These are phyloP conservation scores for Naematelia encephala DNA, from an alignment of 768 basidiomycete genomes.

Conservation along the genomic window DNA sequence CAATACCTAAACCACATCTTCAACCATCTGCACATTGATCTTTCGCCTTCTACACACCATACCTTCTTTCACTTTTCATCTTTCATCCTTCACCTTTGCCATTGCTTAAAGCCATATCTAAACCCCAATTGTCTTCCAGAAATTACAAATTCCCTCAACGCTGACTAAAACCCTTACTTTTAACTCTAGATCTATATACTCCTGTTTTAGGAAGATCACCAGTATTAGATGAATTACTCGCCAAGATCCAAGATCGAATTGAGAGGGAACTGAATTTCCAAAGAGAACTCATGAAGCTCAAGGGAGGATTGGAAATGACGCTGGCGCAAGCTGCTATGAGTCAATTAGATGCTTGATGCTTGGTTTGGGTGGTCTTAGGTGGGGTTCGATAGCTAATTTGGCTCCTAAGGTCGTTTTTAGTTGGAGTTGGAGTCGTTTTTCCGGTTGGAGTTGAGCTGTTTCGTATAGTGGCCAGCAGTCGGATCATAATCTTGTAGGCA, in stretches of 20 bases:
- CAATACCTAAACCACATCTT: too few species aligned
- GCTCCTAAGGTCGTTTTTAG: too few species aligned
- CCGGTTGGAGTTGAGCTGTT: neutral
- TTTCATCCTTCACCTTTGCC: neutral
- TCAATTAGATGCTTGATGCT: neutral
- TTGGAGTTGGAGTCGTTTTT: too few species aligned
- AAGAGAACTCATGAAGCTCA: slow-evolving; percentile 72
- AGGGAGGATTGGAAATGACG: slow-evolving; percentile 89
- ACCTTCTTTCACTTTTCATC: neutral
- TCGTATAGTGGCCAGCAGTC: too few species aligned
- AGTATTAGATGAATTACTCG: slow-evolving; percentile 78
- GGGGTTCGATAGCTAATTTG: too few species aligned
- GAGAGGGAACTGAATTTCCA: slow-evolving; percentile 82
- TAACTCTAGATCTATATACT: slow-evolving; percentile 76
- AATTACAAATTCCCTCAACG: too few species aligned
- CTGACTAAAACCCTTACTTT: too few species aligned
- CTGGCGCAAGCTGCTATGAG: slow-evolving; percentile 29
- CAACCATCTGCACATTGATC: too few species aligned
- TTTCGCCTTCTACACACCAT: too few species aligned
- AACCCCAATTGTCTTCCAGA: too few species aligned
- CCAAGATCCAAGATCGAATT: slow-evolving; percentile 78
- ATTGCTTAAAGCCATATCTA: too few species aligned
- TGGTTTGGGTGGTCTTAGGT: neutral
- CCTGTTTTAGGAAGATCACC: slow-evolving; percentile 92
- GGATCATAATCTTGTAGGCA: neutral